Base-by-base conservation (phyloP, 176 grass and related monocot genomes). In the Sorghum bicolor region DNA sequence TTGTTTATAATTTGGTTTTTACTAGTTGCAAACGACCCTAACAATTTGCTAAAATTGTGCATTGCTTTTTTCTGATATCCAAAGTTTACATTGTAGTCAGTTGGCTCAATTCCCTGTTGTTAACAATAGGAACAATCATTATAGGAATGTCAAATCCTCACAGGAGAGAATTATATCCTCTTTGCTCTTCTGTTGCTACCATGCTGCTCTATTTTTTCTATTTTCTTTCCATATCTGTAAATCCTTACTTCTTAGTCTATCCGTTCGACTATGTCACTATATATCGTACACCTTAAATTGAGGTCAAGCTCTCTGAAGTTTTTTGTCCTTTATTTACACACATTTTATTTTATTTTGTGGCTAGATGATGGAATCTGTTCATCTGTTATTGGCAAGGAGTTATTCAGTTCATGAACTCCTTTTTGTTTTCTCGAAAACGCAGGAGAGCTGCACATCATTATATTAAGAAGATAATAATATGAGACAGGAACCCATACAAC, bases 301-400 rank as follows among this genome's bases (percentile, higher is more conserved):
- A 78, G 52, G 71, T 80, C 43, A 74, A 74, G 47, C 34, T 37
- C 40, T 69, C 24, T 36, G 38, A 72, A 24, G 24, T 65, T 4
- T 4, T 10, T 70, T 53, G n/a, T 32, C 44, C 28, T 63, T 70
- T 77, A 17, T 74, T 82, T 62, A 68, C 28, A 70, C 74, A 2
- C 5, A 58, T 58, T 60, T n/a, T 58, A 24, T 67, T 57, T 9
- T n/a, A 67, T 12, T 8, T n/a, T 76, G 25, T 90, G 74, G 31
- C 52, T 67, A 52, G 77, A 85, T 67, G 80, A 85, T 80, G 82
- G 78, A 72, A 39, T 40, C 29, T 61, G 44, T 77, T 61, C 88
- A 72, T 60, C 84, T 88, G 52, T 90, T 82, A 28, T 83, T 75
- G 57, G 57, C 75, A 80, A 80, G 79, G 82, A 90, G 26, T 83